Percentiles rank a stretch among this genome's conserved stretches.
Conservation (phyloP, 371 early-diverging fungal species). For the Mycotypha africana region DNA sequence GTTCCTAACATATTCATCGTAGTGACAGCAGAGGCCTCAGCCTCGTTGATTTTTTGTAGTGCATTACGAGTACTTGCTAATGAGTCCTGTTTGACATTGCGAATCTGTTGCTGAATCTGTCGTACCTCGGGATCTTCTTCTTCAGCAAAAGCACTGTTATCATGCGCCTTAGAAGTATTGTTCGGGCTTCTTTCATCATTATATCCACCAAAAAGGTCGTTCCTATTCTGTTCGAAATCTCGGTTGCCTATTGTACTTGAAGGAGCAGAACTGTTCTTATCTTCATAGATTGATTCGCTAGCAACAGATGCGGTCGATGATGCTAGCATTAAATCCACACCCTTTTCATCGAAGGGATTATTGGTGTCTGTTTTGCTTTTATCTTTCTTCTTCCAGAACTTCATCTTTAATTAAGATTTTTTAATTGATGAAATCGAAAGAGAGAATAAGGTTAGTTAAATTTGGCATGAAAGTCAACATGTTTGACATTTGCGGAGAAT, state of each 20-base stretch:
- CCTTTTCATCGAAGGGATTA: slow-evolving; percentile 9
- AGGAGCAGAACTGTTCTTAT: too few relatives aligned
- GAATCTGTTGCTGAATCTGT: slow-evolving; percentile 57
- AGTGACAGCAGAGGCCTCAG: slow-evolving; percentile 57
- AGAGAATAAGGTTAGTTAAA: too few relatives aligned
- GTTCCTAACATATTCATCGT: slow-evolving; percentile 62
- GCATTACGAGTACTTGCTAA: slow-evolving; percentile 70
- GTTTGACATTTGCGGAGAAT: not conserved
- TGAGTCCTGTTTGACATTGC: slow-evolving; percentile 66
- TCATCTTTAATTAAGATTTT: slow-evolving; percentile 4
- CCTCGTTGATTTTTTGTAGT: slow-evolving; percentile 56
- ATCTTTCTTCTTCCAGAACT: slow-evolving; percentile 19
- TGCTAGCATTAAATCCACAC: too few relatives aligned
- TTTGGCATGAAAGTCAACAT: too few relatives aligned
- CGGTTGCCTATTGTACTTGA: too few relatives aligned
- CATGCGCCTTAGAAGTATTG: too few relatives aligned
- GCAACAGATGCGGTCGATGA: too few relatives aligned
- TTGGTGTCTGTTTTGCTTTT: slow-evolving; percentile 2
- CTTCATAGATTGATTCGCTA: too few relatives aligned
- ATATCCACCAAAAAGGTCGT: slow-evolving; percentile 16
- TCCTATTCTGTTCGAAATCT: slow-evolving; percentile 15
- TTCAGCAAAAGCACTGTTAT: too few relatives aligned
- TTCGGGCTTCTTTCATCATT: not conserved
- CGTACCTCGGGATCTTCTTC: slow-evolving; percentile 57
- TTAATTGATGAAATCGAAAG: slow-evolving; percentile 2